phyloP scores from a whole-genome alignment of 495 filamentous ascomycete genomes.

The Trichodelitschia bisporula region DNA sequence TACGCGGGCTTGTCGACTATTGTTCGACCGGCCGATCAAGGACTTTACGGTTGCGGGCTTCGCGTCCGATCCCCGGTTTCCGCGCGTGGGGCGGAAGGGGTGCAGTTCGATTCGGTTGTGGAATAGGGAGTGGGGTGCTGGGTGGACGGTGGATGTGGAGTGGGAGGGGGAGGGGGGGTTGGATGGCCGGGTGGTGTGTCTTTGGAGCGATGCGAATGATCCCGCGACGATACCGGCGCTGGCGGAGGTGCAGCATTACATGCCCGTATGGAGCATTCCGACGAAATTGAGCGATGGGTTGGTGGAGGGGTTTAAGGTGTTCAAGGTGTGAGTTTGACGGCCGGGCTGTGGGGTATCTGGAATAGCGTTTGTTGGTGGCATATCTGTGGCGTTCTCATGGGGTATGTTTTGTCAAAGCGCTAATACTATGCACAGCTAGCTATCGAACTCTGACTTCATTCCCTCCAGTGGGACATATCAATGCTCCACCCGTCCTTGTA shows the following conservation, averaged over 20 bases:
- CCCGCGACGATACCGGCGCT: conserved; percentile 55
- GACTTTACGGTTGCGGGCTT: conserved; percentile 34
- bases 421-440: too few species aligned
- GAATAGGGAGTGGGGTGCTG: conserved; percentile 47
- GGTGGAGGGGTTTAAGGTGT: conserved; percentile 45
- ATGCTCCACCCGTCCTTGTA: not conserved
- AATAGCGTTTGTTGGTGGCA: too few species aligned
- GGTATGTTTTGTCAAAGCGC: too few species aligned
- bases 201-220: conserved; percentile 71
- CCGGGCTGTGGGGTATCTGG: too few species aligned
- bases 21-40: conserved; percentile 35
- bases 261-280: conserved; percentile 53
- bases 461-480: not conserved
- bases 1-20: conserved; percentile 43
- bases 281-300: conserved; percentile 56
- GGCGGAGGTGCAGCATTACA: conserved; percentile 53
- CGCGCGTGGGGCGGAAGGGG: conserved; percentile 25
- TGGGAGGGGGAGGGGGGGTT: conserved; percentile 32
- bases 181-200: conserved; percentile 48
- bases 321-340: conserved; percentile 24
- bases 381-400: too few species aligned
- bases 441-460: not conserved
- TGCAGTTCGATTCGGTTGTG: conserved; percentile 36
- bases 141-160: conserved; percentile 52
- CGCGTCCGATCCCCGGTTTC: conserved; percentile 28